phyloP scores from a whole-genome alignment of 352 stramenopile species.

The Globisporangium cylindrosporum region DNA sequence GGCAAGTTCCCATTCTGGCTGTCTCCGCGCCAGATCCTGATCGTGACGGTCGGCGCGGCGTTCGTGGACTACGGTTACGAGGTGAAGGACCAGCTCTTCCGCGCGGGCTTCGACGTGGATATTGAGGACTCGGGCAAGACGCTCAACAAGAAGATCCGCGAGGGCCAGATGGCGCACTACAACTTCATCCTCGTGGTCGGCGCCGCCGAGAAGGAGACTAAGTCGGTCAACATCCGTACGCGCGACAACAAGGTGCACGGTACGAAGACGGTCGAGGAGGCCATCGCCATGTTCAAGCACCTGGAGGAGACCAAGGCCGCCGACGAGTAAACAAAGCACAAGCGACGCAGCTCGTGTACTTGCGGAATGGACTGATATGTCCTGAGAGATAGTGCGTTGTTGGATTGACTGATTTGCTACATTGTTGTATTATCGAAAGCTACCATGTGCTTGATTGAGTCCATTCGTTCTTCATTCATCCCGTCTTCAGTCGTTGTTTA shows the following conservation, averaged over 20 bases:
- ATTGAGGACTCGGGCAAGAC: constrained; percentile 76
- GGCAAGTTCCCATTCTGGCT: constrained; percentile 98
- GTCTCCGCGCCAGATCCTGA: constrained; percentile 71
- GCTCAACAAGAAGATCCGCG: constrained; percentile 81
- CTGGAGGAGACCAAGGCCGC: constrained; percentile 66
- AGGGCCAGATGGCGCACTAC: constrained; percentile 76
- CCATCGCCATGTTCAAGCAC: constrained; percentile 91
- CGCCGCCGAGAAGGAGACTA: constrained; percentile 53
- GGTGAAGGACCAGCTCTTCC: constrained; percentile 90
- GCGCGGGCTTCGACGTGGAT: constrained; percentile 83
- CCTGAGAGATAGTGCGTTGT: background rate
- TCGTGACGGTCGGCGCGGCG: constrained; percentile 87
- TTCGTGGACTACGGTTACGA: constrained; percentile 95
- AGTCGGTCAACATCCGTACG: constrained; percentile 74
- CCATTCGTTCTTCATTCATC: background rate
- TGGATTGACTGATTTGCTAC: background rate
- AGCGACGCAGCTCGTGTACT: background rate
- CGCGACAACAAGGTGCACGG: constrained; percentile 82
- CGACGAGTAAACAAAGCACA: constrained; percentile 29
- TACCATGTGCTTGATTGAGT: background rate
- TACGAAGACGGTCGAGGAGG: constrained; percentile 66
- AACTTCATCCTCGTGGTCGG: constrained; percentile 87
- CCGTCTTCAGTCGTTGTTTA: background rate
- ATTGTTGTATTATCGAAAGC: constrained; percentile 5
- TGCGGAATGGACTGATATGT: background rate